Base-by-base conservation (phyloP, 805 yeast genomes). In the Suhomyces emberorum region DNA sequence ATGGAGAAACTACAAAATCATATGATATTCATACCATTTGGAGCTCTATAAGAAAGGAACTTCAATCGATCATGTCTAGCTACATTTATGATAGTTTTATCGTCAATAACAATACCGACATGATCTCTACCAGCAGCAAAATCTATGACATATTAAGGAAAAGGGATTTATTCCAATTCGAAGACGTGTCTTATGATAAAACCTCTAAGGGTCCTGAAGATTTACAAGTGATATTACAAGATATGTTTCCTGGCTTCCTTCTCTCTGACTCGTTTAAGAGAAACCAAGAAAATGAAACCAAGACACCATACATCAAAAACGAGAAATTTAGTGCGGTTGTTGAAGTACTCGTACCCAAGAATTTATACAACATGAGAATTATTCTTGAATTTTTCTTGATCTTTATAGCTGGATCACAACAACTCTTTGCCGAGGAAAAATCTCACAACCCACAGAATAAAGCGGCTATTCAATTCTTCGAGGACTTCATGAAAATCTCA, bases 301-400 rank as follows among this genome's bases (percentile, higher is more conserved):
- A 37, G 7, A 55, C 73, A 1, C 64, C 75, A 4, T 84, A 76
- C 47, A 75, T 85, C 29, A 79, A 80, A 28, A 77, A 70, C 42
- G 87, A 80, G 44, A 64, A 75, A 3, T 71, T 70, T 41, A 63
- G 61, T 41, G 68, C 77, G 15, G 72, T 75, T 46, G 81, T 81
- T 35, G 80, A 82, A 42, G 71, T 80, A 3, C 59, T 87, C 25
- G 83, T 85, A 2, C 77, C 80, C 0, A 79, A 87, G 2, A 79
- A 79, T 50, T 72, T 88, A 11, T 79, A 83, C 59, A 87, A 88
- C 49, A 86, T 89, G 82, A 73, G 89, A 45, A 72, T 84, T 4
- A 73, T 88, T 11, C 59, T 87, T 32, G 95, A 84, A 39, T 81
- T 85, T 25, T 77, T 87, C 25, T 68, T 87, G 32, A 61, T 79